Conservation (phyloP, 352 stramenopile species). For the Globisporangium solare region DNA sequence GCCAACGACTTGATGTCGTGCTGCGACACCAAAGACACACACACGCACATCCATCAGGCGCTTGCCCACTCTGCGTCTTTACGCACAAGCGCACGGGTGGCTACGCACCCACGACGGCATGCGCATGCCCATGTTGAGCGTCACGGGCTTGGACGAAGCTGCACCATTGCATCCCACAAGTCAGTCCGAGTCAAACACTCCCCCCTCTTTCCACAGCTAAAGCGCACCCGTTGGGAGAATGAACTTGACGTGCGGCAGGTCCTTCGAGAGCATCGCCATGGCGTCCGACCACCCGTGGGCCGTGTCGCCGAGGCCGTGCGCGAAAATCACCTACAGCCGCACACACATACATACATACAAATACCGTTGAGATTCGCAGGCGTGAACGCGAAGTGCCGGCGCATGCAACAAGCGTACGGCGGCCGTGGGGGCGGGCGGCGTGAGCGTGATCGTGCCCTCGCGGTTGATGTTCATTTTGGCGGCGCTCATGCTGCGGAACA, state of each 20-base stretch:
- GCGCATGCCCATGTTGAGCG: conserved; percentile 92
- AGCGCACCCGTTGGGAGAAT: conserved; percentile 59
- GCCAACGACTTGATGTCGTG: conserved; percentile 93
- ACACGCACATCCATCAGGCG: background rate
- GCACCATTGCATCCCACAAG: background rate
- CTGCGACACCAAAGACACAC: conserved; percentile 23
- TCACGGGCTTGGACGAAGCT: conserved; percentile 88
- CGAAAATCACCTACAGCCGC: conserved; percentile 54
- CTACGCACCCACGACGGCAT: conserved; percentile 89
- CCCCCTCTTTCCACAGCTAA: background rate
- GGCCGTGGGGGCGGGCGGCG: conserved; percentile 20
- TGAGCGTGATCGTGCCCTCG: conserved; percentile 29
- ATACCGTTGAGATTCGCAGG: background rate
- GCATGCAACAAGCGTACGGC: conserved; percentile 3
- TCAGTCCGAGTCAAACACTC: background rate
- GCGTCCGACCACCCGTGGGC: conserved; percentile 80
- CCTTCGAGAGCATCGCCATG: conserved; percentile 48
- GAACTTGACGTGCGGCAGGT: conserved; percentile 71
- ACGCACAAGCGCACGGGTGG: background rate
- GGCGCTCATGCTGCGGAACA: conserved; percentile 6
- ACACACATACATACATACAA: too few species aligned
- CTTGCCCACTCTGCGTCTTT: background rate
- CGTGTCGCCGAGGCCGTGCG: conserved; percentile 92
- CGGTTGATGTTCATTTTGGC: conserved; percentile 17
- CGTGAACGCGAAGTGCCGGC: background rate